Evolutionary conservation across 2,329 filamentous ascomycete genomes (phyloP).

Genomic region (Pochonia chlamydosporia): DNA sequence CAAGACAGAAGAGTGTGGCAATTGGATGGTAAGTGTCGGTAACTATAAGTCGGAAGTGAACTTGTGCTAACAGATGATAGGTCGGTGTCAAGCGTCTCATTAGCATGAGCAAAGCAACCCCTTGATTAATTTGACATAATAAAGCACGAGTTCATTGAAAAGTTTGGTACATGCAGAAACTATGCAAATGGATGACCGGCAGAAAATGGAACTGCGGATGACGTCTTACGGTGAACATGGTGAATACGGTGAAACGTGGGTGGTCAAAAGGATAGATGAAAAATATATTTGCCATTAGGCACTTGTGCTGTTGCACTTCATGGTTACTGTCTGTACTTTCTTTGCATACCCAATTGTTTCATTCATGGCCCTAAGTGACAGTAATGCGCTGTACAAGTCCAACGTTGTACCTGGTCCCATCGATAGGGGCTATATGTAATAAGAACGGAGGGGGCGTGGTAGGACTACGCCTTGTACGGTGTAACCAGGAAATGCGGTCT

Average conservation of each 20-base stretch:
- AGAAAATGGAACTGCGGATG: neutral
- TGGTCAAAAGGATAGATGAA: neutral
- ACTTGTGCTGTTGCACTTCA: neutral
- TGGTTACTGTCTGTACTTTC: no score
- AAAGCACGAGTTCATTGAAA: neutral
- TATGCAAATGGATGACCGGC: neutral
- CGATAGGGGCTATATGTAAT: no score
- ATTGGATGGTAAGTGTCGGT: constrained; percentile 71
- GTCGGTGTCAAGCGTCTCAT: constrained; percentile 72
- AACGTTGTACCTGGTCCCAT: no score
- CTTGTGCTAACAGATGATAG: constrained; percentile 42
- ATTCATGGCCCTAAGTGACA: no score
- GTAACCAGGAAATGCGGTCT: no score
- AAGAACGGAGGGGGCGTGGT: no score
- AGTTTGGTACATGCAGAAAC: neutral
- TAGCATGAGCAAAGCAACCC: constrained; percentile 73
- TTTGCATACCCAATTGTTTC: no score
- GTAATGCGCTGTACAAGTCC: no score
- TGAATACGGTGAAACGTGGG: neutral
- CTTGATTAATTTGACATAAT: constrained; percentile 39
- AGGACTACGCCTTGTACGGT: no score
- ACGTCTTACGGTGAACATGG: neutral
- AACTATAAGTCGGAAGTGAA: neutral
- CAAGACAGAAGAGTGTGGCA: constrained; percentile 73
- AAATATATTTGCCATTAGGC: neutral